These are phyloP conservation scores for Calonectria fujianensis DNA, from an alignment of 2,329 filamentous ascomycete species.

Conservation along the genomic window DNA sequence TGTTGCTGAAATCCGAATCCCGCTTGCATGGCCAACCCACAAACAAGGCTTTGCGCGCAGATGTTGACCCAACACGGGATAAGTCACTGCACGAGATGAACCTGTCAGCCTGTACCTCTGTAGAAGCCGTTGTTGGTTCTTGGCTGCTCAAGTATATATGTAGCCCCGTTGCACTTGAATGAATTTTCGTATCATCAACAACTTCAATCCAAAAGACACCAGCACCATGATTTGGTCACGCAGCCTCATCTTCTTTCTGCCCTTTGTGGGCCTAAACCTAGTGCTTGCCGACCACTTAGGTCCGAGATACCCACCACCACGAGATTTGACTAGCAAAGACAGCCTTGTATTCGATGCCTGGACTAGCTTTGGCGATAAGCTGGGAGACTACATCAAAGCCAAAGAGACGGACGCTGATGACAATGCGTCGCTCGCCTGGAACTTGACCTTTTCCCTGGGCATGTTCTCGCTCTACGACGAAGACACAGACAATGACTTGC, in stretches of 20 bases:
- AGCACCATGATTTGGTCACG: conserved; percentile 8
- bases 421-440: conserved; percentile 14
- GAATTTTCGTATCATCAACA: background rate
- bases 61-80: background rate
- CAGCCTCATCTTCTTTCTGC: background rate
- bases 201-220: background rate
- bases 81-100: background rate
- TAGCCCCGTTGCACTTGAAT: too few species aligned
- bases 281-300: conserved; percentile 34
- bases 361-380: conserved; percentile 18
- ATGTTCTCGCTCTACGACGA: conserved; percentile 44
- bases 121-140: background rate
- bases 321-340: conserved; percentile 33
- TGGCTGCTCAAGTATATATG: conserved; percentile 4
- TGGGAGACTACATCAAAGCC: conserved; percentile 2
- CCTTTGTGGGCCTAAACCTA: background rate
- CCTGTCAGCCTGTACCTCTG: background rate
- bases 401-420: conserved; percentile 8
- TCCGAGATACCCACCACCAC: conserved; percentile 38
- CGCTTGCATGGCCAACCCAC: background rate
- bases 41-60: conserved; percentile 2
- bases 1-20: conserved; percentile 10
- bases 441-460: conserved; percentile 42
- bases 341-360: conserved; percentile 33
- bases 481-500: conserved; percentile 25